phyloP scores from a whole-genome alignment of 73 alveolate genomes.

The Paramecium tetraurelia region DNA sequence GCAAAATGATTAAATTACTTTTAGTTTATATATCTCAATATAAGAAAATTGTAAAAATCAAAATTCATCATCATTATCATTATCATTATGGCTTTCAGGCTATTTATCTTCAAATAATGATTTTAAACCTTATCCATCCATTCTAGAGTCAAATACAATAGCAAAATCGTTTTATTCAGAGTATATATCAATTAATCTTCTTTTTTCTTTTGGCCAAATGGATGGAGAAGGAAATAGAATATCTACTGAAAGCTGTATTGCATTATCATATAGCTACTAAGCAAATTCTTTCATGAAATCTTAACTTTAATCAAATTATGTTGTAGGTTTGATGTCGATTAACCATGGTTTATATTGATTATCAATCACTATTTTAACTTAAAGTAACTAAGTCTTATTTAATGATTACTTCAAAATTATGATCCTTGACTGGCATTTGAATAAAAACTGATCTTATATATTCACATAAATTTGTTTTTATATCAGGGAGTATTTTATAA shows the following conservation, averaged over 20 bases:
- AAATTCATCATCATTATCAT: neutral
- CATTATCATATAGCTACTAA: neutral
- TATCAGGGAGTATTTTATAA: neutral
- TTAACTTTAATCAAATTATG: neutral
- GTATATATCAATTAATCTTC: neutral
- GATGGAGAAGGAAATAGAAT: constrained; percentile 9
- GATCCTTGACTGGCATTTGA: constrained; percentile 10
- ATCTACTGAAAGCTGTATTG: neutral
- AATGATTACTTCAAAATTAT: constrained; percentile 35
- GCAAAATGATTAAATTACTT: neutral
- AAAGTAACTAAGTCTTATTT: neutral
- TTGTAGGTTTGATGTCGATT: neutral
- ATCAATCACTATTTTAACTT: neutral
- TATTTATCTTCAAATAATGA: neutral
- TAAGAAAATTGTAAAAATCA: neutral
- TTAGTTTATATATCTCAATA: neutral
- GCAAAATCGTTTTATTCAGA: neutral
- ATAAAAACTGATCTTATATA: neutral
- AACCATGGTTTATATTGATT: constrained; percentile 19
- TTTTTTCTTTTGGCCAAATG: constrained; percentile 22
- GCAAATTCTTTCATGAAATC: neutral
- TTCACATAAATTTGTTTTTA: neutral
- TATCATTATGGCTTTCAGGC: neutral
- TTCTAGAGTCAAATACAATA: neutral
- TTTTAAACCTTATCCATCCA: constrained; percentile 22